A percentile compares a stretch with the other conserved stretches of the same genome.
phyloP scores from a whole-genome alignment of 2,329 filamentous ascomycete genomes.

The Zalaria obscura region DNA sequence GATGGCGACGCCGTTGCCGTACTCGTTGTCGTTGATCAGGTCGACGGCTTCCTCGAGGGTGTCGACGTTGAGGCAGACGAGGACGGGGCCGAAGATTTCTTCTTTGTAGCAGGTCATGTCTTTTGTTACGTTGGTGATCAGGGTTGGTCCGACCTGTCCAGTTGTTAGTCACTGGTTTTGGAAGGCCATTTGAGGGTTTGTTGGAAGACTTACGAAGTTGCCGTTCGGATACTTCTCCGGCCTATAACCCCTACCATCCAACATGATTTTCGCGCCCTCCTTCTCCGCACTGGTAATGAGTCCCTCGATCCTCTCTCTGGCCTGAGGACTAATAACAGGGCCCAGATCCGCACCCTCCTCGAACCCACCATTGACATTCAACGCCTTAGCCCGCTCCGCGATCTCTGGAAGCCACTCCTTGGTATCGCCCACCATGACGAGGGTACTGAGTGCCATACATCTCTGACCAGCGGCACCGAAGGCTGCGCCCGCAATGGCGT shows the following conservation, averaged over 20 bases:
- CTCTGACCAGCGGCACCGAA: conserved; percentile 76
- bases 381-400: conserved; percentile 57
- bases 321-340: conserved; percentile 67
- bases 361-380: conserved; percentile 69
- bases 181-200: not conserved
- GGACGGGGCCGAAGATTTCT: conserved; percentile 75
- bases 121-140: conserved; percentile 67
- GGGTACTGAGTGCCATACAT: conserved; percentile 74
- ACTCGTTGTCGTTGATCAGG: conserved; percentile 73
- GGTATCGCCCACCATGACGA: conserved; percentile 74
- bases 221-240: conserved; percentile 70
- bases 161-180: conserved; percentile 8
- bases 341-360: conserved; percentile 68
- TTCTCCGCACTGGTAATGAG: conserved; percentile 64
- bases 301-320: conserved; percentile 63
- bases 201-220: conserved; percentile 48
- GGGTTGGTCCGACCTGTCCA: conserved; percentile 57
- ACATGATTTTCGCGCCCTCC: conserved; percentile 69
- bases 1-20: conserved; percentile 75
- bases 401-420: conserved; percentile 71
- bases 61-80: conserved; percentile 66
- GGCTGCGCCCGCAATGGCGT: conserved; percentile 69
- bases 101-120: conserved; percentile 75
- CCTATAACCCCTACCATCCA: conserved; percentile 64
- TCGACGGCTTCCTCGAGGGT: conserved; percentile 69